phyloP scores from a whole-genome alignment of 148 eudicot species.

The Polygonum aviculare region DNA sequence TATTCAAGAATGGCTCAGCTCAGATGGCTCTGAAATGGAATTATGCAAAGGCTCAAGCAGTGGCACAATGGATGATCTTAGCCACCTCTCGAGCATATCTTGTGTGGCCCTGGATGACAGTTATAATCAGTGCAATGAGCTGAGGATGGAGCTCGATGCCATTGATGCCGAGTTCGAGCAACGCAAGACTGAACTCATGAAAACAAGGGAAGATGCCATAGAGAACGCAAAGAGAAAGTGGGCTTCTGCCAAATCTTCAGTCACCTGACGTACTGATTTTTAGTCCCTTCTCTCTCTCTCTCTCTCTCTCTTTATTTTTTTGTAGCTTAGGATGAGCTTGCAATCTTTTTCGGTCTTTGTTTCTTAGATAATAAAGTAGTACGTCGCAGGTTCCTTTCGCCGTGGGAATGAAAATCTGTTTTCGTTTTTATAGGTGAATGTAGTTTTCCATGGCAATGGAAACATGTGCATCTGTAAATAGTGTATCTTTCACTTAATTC shows the following conservation, averaged over 20 bases:
- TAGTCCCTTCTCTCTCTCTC: not conserved
- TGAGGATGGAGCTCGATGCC: conserved; percentile 52
- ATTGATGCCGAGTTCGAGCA: conserved; percentile 46
- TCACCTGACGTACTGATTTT: conserved; percentile 13
- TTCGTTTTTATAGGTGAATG: not conserved
- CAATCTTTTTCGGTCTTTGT: not conserved
- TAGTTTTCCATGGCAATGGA: not conserved
- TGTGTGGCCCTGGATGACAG: conserved; percentile 15
- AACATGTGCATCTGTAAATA: not conserved
- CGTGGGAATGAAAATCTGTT: not conserved
- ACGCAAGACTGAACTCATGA: conserved; percentile 35
- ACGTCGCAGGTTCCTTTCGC: not conserved
- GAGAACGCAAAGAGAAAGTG: conserved; percentile 53
- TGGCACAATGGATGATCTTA: conserved; percentile 27
- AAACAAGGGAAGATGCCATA: conserved; percentile 44
- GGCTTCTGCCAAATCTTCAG: conserved; percentile 27
- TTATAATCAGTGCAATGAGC: conserved; percentile 24
- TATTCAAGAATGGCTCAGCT: conserved; percentile 19
- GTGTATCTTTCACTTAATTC: too few species aligned
- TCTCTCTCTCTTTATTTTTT: not conserved
- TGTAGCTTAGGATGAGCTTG: not conserved
- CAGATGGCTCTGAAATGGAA: conserved; percentile 6
- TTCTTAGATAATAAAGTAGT: not conserved
- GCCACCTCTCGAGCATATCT: conserved; percentile 22
- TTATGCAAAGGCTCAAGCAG: conserved; percentile 18